Evolutionary conservation across 305 asterid genomes (phyloP).

Genomic region (Solanum hybrid): DNA sequence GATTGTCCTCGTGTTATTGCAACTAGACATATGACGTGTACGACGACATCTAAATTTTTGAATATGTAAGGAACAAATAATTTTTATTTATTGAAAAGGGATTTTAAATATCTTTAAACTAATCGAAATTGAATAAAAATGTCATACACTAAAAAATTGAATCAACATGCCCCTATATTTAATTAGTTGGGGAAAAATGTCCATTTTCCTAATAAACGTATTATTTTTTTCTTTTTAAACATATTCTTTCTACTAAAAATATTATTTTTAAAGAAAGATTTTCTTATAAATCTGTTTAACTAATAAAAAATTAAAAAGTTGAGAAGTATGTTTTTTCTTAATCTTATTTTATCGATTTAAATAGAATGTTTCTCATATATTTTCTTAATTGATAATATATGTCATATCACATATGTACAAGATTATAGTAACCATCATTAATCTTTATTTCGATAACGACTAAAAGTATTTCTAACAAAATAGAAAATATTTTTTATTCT

Average conservation of each 20-base stretch:
- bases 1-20: not conserved
- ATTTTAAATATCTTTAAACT: not conserved
- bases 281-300: no score
- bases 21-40: not conserved
- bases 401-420: not conserved
- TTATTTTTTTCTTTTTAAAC: no score
- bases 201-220: not conserved
- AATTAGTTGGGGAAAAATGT: not conserved
- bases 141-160: not conserved
- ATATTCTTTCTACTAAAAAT: no score
- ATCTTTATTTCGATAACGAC: not conserved
- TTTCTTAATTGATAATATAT: no score
- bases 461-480: no score
- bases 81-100: no score
- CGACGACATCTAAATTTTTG: not conserved
- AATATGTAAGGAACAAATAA: no score
- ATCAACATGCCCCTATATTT: not conserved
- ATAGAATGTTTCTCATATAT: not conserved
- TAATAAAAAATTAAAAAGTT: no score
- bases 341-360: no score
- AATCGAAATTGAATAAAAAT: no score
- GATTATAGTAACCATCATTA: not conserved
- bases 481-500: not conserved
- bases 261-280: no score
- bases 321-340: no score